Conservation (phyloP, 1,139 yeast species). For the Wickerhamomyces sp. region DNA sequence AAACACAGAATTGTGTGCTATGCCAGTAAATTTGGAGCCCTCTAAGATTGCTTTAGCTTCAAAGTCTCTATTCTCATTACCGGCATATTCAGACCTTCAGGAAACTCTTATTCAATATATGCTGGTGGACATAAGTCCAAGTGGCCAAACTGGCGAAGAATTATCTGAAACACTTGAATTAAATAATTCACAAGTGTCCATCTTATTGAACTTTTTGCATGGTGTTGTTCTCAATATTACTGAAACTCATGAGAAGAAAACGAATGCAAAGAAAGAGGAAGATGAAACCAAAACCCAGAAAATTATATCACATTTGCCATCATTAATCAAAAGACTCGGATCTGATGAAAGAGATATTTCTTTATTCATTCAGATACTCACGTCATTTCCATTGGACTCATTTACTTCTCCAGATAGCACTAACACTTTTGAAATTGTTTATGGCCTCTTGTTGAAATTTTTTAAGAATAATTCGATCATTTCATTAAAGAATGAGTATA, state of each 20-base stretch:
- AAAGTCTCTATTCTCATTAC: constrained; percentile 24
- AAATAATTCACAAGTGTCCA: constrained; percentile 11
- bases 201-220: constrained; percentile 26
- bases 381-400: constrained; percentile 6
- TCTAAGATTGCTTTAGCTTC: constrained; percentile 19
- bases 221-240: constrained; percentile 24
- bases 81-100: constrained; percentile 29
- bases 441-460: constrained; percentile 11
- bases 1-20: not conserved
- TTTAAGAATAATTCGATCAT: constrained; percentile 18
- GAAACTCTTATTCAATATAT: constrained; percentile 37
- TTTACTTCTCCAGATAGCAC: constrained; percentile 16
- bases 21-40: not conserved
- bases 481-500: constrained; percentile 9
- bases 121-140: constrained; percentile 39
- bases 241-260: constrained; percentile 6
- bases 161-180: constrained; percentile 24
- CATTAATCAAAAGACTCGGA: constrained; percentile 13
- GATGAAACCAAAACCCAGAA: constrained; percentile 7
- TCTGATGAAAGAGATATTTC: constrained; percentile 9
- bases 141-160: constrained; percentile 17
- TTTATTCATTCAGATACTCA: constrained; percentile 15
- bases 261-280: constrained; percentile 10
- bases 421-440: constrained; percentile 7
- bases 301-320: constrained; percentile 11